phyloP scores from a whole-genome alignment of 306 rosid genomes.

The Crataegus laevigata region DNA sequence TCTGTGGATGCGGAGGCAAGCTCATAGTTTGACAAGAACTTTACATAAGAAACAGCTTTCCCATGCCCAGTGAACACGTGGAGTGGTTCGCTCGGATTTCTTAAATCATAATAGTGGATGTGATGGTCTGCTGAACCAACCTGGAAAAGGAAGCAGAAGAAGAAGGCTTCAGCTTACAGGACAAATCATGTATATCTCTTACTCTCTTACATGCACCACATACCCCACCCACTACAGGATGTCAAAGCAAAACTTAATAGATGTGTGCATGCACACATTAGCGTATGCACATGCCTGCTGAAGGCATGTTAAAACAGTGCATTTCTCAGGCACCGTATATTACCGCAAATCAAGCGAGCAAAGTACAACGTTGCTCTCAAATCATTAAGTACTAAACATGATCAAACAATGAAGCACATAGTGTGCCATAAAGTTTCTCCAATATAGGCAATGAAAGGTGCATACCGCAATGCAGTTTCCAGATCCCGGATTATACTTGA shows the following conservation, averaged over 20 bases:
- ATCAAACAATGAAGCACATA: constrained; percentile 1
- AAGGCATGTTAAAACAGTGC: background rate
- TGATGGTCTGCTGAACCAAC: constrained; percentile 98
- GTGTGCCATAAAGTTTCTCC: constrained; percentile 1
- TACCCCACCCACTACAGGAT: background rate
- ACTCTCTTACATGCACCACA: background rate
- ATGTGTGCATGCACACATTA: background rate
- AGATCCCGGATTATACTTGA: constrained; percentile 95
- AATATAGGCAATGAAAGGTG: constrained; percentile 18
- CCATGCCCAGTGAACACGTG: constrained; percentile 86
- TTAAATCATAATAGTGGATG: constrained; percentile 88
- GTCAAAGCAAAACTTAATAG: background rate
- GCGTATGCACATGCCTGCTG: background rate
- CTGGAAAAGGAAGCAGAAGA: constrained; percentile 31
- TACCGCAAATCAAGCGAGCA: background rate
- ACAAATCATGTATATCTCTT: background rate
- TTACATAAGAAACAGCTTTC: constrained; percentile 91
- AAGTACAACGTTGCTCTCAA: background rate
- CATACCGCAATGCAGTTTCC: constrained; percentile 83
- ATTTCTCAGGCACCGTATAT: constrained; percentile 1
- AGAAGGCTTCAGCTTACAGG: background rate
- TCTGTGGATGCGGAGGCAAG: constrained; percentile 98
- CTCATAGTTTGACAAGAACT: constrained; percentile 80
- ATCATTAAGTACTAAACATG: background rate
- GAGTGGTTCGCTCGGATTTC: constrained; percentile 75